phyloP scores from a whole-genome alignment of 371 early-diverging fungal species.

The Apophysomyces ossiformis region DNA sequence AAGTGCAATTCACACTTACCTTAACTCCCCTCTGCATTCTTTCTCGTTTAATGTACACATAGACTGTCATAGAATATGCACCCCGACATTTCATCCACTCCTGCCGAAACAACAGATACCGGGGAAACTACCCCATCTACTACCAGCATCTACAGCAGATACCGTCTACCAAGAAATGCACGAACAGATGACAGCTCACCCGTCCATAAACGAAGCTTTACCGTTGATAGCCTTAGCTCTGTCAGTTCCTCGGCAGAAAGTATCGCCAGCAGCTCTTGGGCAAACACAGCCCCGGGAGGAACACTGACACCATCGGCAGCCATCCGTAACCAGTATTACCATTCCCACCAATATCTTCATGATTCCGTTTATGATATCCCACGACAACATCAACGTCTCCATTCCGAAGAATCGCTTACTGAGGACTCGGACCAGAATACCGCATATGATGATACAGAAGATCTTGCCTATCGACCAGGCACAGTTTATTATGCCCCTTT shows the following conservation, averaged over 20 bases:
- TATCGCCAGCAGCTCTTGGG: slow-evolving; percentile 1
- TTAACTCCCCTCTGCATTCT: slow-evolving; percentile 11
- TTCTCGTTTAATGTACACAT: slow-evolving; percentile 6
- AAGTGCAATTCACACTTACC: background rate
- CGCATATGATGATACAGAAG: slow-evolving; percentile 20
- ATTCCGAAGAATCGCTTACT: background rate
- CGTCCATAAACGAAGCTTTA: slow-evolving; percentile 1
- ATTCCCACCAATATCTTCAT: slow-evolving; percentile 17
- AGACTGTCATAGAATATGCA: slow-evolving; percentile 5
- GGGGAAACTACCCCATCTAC: slow-evolving; percentile 9
- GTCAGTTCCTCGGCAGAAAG: slow-evolving; percentile 1
- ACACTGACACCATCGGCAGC: slow-evolving; percentile 44
- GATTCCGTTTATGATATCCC: background rate
- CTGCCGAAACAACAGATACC: background rate
- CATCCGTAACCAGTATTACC: slow-evolving; percentile 48
- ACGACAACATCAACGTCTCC: slow-evolving; percentile 2
- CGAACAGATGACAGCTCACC: slow-evolving; percentile 1
- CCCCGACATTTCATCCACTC: slow-evolving; percentile 3
- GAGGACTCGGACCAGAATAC: slow-evolving; percentile 5
- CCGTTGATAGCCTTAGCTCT: background rate
- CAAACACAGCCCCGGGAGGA: slow-evolving; percentile 9
- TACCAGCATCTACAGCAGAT: slow-evolving; percentile 7
- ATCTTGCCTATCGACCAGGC: slow-evolving; percentile 26
- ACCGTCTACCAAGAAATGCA: slow-evolving; percentile 6
- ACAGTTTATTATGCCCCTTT: slow-evolving; percentile 30